Base-by-base conservation (phyloP, 1,284 basidiomycete genomes). In the Albatrellus sp. region DNA sequence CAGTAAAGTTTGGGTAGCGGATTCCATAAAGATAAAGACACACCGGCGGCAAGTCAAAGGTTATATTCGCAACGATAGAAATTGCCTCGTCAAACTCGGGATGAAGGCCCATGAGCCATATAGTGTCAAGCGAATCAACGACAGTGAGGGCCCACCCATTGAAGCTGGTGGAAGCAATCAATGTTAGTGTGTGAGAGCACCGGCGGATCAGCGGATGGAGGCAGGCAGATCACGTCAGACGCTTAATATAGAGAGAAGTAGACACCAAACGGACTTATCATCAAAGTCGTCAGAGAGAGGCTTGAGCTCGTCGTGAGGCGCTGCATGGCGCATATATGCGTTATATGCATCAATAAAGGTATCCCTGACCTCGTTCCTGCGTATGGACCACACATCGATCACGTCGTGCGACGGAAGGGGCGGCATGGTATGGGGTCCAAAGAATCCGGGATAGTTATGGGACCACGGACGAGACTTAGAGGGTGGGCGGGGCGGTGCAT, bases 101-200 rank as follows among this genome's bases (percentile, higher is more conserved):
- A n/a, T 78, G 63, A 10, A 96, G 70, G 19, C 72, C 82, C 84
- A 97, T 87, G 43, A 97, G 65, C 24, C 89, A 69, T 64, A 97
- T 80, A 0, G 92, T 96, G 58, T 94, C 90, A 13, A 97, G 72
- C 2, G 84, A 77, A 55, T 90, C 89, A 48, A 89, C 72, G 43
- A 80, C 73, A 1, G 84, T 83, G 0, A 92, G 81, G 11, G 89
- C 90, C 91, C 92, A 96, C 7, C 86, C 80, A 56, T 84, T 84
- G 57, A 84, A 81, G 46, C 82, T 84, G 50, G n/a, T 20, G 12
- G 24, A n/a, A 16, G 29, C n/a, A 16, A n/a, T n/a, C n/a, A n/a
- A n/a, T n/a, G n/a, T n/a, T n/a, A n/a, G n/a, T n/a, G n/a, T n/a
- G n/a, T n/a, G n/a, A n/a, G n/a, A n/a, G n/a, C n/a, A n/a, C n/a